Conservation (phyloP, 2,329 filamentous ascomycete species). For the Domatiomyces catenatus region DNA sequence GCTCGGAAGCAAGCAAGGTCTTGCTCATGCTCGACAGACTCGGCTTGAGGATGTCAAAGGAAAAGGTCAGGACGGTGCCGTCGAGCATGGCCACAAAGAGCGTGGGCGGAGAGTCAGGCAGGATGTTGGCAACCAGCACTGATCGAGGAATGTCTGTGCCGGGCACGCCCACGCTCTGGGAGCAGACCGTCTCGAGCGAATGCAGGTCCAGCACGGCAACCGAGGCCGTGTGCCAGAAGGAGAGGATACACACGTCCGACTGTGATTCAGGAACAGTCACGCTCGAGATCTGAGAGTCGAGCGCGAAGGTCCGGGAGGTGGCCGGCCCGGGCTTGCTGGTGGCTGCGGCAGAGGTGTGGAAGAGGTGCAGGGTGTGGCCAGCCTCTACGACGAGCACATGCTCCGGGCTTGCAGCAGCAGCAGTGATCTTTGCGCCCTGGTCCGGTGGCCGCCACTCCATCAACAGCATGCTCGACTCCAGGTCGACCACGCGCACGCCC, state of each 20-base stretch:
- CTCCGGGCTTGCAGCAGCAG: constrained; percentile 57
- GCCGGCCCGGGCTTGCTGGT: constrained; percentile 40
- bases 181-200: constrained; percentile 50
- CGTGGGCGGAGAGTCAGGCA: constrained; percentile 51
- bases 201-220: constrained; percentile 58
- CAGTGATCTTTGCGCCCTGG: constrained; percentile 46
- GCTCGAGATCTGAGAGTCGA: constrained; percentile 68
- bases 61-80: constrained; percentile 75
- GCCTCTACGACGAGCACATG: constrained; percentile 60
- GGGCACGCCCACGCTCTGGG: constrained; percentile 48
- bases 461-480: constrained; percentile 30
- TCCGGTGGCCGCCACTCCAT: constrained; percentile 33
- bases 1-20: constrained; percentile 70
- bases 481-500: constrained; percentile 43
- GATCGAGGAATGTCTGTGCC: constrained; percentile 69
- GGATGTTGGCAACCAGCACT: constrained; percentile 61
- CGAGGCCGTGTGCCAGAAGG: constrained; percentile 73
- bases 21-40: constrained; percentile 59
- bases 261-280: constrained; percentile 56
- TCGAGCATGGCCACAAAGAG: constrained; percentile 85
- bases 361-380: constrained; percentile 54
- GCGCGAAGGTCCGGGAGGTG: constrained; percentile 44
- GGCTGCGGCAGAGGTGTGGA: constrained; percentile 38
- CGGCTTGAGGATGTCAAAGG: constrained; percentile 46
- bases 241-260: constrained; percentile 56